These are phyloP conservation scores for Thoreauomyces humboldtii DNA, from an alignment of 192 early-diverging fungal species.

Conservation along the genomic window DNA sequence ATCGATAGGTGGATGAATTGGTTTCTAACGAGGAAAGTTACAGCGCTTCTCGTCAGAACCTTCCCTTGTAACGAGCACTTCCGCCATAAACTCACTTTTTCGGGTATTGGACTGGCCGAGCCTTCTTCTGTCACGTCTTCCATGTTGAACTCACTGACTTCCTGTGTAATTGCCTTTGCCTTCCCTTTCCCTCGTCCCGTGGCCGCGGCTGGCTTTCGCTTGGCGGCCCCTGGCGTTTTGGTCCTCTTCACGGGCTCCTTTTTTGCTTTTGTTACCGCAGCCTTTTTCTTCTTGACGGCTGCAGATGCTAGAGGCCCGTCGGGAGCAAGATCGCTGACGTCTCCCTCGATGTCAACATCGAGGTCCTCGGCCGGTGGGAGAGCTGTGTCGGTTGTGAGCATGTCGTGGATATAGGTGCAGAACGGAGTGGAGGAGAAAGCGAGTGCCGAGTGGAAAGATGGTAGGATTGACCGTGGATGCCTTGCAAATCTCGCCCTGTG, in stretches of 20 bases:
- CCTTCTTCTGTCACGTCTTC: no score
- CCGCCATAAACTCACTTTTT: background rate
- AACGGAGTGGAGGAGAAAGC: no score
- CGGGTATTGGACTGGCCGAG: background rate
- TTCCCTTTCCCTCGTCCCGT: background rate
- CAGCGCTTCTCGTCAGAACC: background rate
- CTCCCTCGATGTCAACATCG: background rate
- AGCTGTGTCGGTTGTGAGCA: no score
- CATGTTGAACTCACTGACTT: no score
- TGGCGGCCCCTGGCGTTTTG: background rate
- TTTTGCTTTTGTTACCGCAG: constrained; percentile 4
- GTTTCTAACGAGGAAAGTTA: background rate
- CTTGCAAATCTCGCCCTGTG: no score
- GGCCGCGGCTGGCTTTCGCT: background rate
- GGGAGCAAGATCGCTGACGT: background rate
- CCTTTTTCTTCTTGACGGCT: background rate
- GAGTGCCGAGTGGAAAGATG: no score
- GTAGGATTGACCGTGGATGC: no score
- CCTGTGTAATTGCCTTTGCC: background rate
- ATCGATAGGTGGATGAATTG: constrained; percentile 2
- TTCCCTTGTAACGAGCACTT: background rate
- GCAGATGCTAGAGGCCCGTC: background rate
- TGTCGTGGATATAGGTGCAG: no score
- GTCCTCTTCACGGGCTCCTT: background rate
- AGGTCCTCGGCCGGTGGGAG: background rate